Base-by-base conservation (phyloP, 2,329 filamentous ascomycete species). In the Colletotrichum chlorophyti region DNA sequence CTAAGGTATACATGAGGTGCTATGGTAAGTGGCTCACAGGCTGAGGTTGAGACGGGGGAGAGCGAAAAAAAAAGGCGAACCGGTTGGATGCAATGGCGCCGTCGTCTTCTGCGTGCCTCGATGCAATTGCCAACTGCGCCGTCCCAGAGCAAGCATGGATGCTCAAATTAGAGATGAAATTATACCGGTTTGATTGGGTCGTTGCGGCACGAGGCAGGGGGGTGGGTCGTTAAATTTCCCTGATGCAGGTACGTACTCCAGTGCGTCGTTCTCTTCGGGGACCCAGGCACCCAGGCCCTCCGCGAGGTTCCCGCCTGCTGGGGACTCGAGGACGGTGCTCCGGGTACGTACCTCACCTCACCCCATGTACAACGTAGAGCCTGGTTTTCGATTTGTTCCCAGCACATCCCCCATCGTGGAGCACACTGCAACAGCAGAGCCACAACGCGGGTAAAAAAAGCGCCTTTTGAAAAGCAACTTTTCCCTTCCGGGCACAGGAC, bases 81-180 rank as follows among this genome's bases (percentile, higher is more conserved):
- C 51, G n/a, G 51, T 55, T 55, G 55, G 51, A 51, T 51, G 51
- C 29, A 59, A 59, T 43, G 37, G 29, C 55, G 23, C 37, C 31
- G 43, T 49, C 49, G 29, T 42, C 49, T 35, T 47, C 26, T 53
- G 35, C 54, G 29, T 58, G 42, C 54, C 50, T 58, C 43, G 51
- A 49, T n/a, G 50, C 43, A 55, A 31, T 59, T 59, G 55, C 49
- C 43, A 21, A 59, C 57, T 59, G 52, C 57, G 57, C 51, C 43
- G 43, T 48, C 55, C 24, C 43, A 45, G 29, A 47, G 54, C 41
- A 53, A 46, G 42, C 54, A 58, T 53, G 54, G 45, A 37, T 40
- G 12, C 23, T 31, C 29, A 50, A 50, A 55, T 60, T 55, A 59
- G 50, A 46, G 49, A 58, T 41, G 48, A 53, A 49, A 58, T 58